These are phyloP conservation scores for Mallotus japonicus DNA, from an alignment of 441 rosid species.

Conservation along the genomic window DNA sequence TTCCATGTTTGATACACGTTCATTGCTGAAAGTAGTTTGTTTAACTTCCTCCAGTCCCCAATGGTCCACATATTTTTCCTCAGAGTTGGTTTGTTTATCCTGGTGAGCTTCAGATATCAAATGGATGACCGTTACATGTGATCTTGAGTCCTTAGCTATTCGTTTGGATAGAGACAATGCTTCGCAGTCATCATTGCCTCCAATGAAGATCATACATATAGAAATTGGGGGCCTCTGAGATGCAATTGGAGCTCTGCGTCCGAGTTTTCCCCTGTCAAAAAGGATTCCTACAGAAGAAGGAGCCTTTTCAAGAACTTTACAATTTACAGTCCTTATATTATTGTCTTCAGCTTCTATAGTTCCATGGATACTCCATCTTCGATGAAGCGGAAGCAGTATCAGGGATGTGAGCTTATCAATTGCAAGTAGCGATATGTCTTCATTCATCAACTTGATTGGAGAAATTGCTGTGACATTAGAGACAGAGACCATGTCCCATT, in stretches of 20 bases:
- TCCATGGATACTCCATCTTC: neutral
- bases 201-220: neutral
- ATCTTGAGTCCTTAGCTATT: neutral
- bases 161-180: neutral
- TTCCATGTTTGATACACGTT: too few relatives aligned
- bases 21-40: too few relatives aligned
- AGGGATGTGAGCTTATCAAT: neutral
- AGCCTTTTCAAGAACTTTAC: neutral
- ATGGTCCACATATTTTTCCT: too few relatives aligned
- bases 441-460: neutral
- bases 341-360: neutral
- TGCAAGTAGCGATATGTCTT: neutral
- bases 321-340: neutral
- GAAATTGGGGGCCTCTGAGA: neutral
- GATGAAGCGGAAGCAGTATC: neutral
- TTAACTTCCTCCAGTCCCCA: too few relatives aligned
- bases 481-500: neutral
- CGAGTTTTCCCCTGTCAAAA: neutral
- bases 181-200: neutral
- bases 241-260: neutral
- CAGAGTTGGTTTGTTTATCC: too few relatives aligned
- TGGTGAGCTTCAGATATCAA: neutral
- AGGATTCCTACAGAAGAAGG: neutral
- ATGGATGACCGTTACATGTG: neutral
- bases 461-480: neutral